phyloP scores from a whole-genome alignment of 345 rosid genomes.

The Punica granatum region DNA sequence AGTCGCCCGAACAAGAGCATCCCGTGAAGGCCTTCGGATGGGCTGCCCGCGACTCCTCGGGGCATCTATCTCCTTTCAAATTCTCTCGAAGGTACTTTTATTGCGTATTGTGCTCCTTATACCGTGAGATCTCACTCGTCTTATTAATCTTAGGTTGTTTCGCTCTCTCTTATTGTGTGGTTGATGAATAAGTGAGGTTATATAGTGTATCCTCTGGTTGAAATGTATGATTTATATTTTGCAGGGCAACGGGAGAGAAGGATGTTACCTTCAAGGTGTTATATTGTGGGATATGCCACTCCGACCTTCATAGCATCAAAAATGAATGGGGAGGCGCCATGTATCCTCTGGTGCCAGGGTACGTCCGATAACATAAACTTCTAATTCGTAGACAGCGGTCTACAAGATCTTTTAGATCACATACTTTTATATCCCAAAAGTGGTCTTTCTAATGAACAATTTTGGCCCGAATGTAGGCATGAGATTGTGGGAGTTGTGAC shows the following conservation, averaged over 20 bases:
- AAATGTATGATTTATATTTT: neutral
- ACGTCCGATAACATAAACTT: neutral
- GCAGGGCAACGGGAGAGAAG: conserved; percentile 19
- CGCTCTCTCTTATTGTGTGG: too few species aligned
- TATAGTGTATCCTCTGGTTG: too few species aligned
- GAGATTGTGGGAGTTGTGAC: conserved; percentile 32
- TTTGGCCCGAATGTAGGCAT: conserved; percentile 11
- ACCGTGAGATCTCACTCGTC: neutral
- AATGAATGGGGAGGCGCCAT: conserved; percentile 35
- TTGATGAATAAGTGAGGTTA: too few species aligned
- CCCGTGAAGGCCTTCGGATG: conserved; percentile 15
- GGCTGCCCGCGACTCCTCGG: conserved; percentile 19
- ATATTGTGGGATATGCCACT: conserved; percentile 40
- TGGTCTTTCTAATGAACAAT: too few species aligned
- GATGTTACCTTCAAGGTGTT: conserved; percentile 30
- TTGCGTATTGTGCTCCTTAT: too few species aligned
- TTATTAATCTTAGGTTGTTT: neutral
- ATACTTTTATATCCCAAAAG: too few species aligned
- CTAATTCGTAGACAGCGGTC: too few species aligned
- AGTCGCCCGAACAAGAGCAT: conserved; percentile 8
- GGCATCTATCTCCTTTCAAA: conserved; percentile 12
- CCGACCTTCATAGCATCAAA: conserved; percentile 26
- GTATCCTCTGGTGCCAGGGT: conserved; percentile 41
- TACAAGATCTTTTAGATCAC: too few species aligned
- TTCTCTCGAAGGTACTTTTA: conserved; percentile 16